These are phyloP conservation scores for Trichoderma brevicompactum DNA, from an alignment of 2,329 filamentous ascomycete genomes.

Conservation along the genomic window DNA sequence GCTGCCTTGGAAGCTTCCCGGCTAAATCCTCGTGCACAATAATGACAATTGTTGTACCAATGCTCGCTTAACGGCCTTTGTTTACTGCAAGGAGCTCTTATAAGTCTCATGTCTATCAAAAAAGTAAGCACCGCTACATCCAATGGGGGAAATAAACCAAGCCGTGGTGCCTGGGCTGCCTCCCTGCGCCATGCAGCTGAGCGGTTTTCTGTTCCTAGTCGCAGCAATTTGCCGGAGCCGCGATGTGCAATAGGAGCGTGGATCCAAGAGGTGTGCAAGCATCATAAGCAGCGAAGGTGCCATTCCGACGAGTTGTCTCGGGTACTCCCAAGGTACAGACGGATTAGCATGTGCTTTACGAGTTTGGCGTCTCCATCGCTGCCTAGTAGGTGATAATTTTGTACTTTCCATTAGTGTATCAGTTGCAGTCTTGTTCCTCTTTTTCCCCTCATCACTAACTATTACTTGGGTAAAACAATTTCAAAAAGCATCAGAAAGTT, in stretches of 20 bases:
- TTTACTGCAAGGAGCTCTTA: no score
- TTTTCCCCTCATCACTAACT: no score
- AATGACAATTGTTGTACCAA: neutral
- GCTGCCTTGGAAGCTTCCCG: no score
- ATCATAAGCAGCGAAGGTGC: neutral
- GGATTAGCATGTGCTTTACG: no score
- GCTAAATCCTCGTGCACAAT: no score
- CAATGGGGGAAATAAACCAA: neutral
- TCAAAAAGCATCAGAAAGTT: no score
- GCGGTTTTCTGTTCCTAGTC: slow-evolving; percentile 16
- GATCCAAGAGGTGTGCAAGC: slow-evolving; percentile 6
- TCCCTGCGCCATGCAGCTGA: slow-evolving; percentile 16
- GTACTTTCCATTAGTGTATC: neutral
- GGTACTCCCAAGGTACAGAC: neutral
- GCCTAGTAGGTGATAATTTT: no score
- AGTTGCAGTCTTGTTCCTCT: no score
- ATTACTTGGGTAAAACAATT: no score
- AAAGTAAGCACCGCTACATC: neutral
- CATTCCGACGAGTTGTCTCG: neutral
- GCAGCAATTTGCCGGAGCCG: neutral
- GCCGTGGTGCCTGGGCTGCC: slow-evolving; percentile 9
- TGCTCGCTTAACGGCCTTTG: neutral
- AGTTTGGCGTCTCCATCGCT: no score
- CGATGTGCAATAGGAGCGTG: neutral
- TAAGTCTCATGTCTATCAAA: no score